These are phyloP conservation scores for Cryphonectria japonica DNA, from an alignment of 2,329 filamentous ascomycete genomes.

Conservation along the genomic window DNA sequence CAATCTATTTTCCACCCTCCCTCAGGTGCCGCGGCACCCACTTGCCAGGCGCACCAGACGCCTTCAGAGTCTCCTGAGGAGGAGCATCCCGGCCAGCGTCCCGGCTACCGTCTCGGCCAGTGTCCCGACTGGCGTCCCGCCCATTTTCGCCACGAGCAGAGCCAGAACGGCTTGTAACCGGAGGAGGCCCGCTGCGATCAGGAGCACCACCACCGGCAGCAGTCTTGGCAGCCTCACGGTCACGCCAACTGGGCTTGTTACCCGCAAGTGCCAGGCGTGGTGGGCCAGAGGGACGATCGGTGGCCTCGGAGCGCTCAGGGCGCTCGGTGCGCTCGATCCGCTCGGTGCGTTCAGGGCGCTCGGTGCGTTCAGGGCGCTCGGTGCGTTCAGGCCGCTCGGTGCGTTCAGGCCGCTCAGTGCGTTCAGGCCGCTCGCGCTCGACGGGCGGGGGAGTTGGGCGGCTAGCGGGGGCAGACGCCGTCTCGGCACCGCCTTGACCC, in stretches of 20 bases:
- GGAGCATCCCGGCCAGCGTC: conserved; percentile 41
- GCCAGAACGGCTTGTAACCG: conserved; percentile 33
- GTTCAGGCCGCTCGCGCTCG: conserved; percentile 24
- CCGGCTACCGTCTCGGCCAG: conserved; percentile 43
- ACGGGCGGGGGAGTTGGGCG: conserved; percentile 35
- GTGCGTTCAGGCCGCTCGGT: neutral
- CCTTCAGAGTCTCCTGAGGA: conserved; percentile 52
- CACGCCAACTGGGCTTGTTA: conserved; percentile 61
- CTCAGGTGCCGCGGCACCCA: conserved; percentile 56
- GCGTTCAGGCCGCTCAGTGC: conserved; percentile 5
- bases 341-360: conserved; percentile 9
- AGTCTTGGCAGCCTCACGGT: conserved; percentile 57
- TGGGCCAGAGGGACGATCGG: conserved; percentile 49
- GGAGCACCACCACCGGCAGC: conserved; percentile 31
- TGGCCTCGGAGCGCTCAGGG: conserved; percentile 11
- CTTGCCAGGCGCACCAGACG: conserved; percentile 59
- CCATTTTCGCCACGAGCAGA: conserved; percentile 42
- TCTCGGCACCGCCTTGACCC: conserved; percentile 34
- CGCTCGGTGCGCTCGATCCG: conserved; percentile 7
- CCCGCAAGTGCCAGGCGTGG: conserved; percentile 57
- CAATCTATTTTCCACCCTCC: conserved; percentile 26
- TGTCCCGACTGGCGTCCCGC: conserved; percentile 49
- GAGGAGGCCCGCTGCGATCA: conserved; percentile 34
- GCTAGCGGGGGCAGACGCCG: conserved; percentile 36
- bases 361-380: neutral